Conservation (phyloP, 306 rosid genomes). For the Sindora glabra region DNA sequence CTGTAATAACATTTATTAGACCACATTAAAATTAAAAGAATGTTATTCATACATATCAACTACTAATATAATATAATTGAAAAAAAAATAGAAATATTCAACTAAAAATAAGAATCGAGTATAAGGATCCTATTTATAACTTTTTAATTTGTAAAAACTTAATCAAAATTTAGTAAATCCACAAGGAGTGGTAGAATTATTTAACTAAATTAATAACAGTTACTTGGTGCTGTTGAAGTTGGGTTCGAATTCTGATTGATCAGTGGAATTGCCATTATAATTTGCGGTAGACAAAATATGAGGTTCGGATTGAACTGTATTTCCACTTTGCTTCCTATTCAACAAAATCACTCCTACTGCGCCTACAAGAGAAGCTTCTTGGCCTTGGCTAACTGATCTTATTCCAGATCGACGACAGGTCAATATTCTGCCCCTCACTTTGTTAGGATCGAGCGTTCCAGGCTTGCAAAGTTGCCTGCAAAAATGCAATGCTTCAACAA, state of each 20-base stretch:
- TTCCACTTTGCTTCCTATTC: constrained; percentile 22
- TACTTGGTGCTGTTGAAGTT: constrained; percentile 29
- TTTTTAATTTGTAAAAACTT: too few species aligned
- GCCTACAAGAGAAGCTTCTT: constrained; percentile 33
- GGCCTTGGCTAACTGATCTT: constrained; percentile 30
- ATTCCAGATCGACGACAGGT: constrained; percentile 31
- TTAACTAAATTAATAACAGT: neutral
- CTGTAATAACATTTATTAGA: too few species aligned
- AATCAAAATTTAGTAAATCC: too few species aligned
- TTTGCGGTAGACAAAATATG: constrained; percentile 36
- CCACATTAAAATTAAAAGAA: too few species aligned
- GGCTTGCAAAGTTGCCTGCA: neutral
- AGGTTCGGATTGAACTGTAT: constrained; percentile 36
- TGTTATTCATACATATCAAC: too few species aligned
- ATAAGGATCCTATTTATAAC: too few species aligned
- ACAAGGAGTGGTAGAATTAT: neutral
- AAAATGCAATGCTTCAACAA: too few species aligned
- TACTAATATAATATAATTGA: too few species aligned
- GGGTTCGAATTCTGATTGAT: constrained; percentile 14
- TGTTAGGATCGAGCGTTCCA: constrained; percentile 22
- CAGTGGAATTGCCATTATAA: constrained; percentile 14
- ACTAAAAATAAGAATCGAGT: too few species aligned
- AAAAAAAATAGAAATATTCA: too few species aligned
- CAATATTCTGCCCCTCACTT: constrained; percentile 38
- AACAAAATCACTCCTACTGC: constrained; percentile 49